Base-by-base conservation (phyloP, 371 early-diverging fungal genomes). In the Choanephora cucurbitarum region DNA sequence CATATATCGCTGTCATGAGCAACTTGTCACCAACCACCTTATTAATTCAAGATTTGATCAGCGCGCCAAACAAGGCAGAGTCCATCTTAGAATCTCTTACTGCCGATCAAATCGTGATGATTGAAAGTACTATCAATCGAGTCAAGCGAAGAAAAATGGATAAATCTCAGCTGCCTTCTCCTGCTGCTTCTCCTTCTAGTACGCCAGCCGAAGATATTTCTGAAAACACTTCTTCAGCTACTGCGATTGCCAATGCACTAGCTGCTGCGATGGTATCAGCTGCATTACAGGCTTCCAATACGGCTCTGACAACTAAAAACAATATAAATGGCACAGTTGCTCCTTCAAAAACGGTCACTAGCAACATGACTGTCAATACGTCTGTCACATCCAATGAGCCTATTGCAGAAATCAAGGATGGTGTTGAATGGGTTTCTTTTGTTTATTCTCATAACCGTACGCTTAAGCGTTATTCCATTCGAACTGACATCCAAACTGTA, bases 401-500 rank as follows among this genome's bases (percentile, higher is more conserved):
- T 10, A 62, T 72, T 8, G 71, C 77, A 23, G 79, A 78, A 54
- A 59, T 73, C 1, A 69, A 68, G 18, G 79, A 88, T 52, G 87
- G 85, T 14, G 72, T 88, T n/a, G 87, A 88, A 60, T 90, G 84
- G 83, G 79, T 90, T 28, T 77, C 76, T 22, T 89, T 91, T 71
- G 75, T 75, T 3, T 91, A 91, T 60, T 84, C 88, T 24, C 75
- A 80, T 37, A 83, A 85, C 56, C 84, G 89, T 23, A 66, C 66
- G 23, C 62, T 80, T 1, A 81, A 83, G 49, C 82, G 88, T 48
- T 94, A 90, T 66, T 78, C 77, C 24, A 88, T 94, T 49, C 80
- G 92, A 45, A 90, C 87, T 48, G 94, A 95, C 73, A 70, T 94
- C n/a, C 91, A 93, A 41, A 75, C 65, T 49, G 81, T 91, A n/a